Percentiles rank a stretch among this genome's conserved stretches.
These are phyloP conservation scores for Scutellaria galericulata DNA, from an alignment of 257 asterid species.

Conservation along the genomic window DNA sequence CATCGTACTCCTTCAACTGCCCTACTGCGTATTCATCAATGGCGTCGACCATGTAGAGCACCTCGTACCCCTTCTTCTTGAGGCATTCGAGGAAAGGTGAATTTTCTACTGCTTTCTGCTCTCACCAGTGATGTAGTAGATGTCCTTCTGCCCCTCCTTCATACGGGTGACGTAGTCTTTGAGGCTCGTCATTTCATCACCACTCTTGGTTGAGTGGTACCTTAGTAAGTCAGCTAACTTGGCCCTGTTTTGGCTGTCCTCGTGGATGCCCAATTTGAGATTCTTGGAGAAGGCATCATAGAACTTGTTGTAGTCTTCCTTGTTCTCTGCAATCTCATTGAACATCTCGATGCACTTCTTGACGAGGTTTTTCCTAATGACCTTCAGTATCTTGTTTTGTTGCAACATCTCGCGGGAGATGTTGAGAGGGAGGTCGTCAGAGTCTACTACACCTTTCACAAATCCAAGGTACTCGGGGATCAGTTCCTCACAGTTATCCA, in stretches of 20 bases:
- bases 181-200: constrained; percentile 50
- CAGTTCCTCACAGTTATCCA: constrained; percentile 58
- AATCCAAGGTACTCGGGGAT: constrained; percentile 53
- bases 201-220: constrained; percentile 51
- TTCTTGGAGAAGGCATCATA: constrained; percentile 55
- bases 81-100: constrained; percentile 50
- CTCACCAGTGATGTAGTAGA: constrained; percentile 50
- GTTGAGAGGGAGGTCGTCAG: constrained; percentile 53
- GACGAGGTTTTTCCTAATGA: constrained; percentile 48
- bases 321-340: constrained; percentile 52
- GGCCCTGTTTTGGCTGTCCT: constrained; percentile 50
- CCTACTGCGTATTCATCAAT: constrained; percentile 52
- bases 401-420: constrained; percentile 52
- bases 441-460: constrained; percentile 53
- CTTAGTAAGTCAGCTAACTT: constrained; percentile 49
- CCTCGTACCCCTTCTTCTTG: constrained; percentile 52
- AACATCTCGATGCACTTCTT: constrained; percentile 59
- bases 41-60: constrained; percentile 52
- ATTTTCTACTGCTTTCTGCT: constrained; percentile 56
- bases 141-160: constrained; percentile 53
- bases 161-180: constrained; percentile 52
- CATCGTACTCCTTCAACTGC: constrained; percentile 49
- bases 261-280: constrained; percentile 53
- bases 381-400: constrained; percentile 51
- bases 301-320: constrained; percentile 52